A percentile compares a stretch with the other conserved stretches of the same genome.
These are phyloP conservation scores for Eucalyptus tenuipes DNA, from an alignment of 345 rosid genomes.

Conservation along the genomic window DNA sequence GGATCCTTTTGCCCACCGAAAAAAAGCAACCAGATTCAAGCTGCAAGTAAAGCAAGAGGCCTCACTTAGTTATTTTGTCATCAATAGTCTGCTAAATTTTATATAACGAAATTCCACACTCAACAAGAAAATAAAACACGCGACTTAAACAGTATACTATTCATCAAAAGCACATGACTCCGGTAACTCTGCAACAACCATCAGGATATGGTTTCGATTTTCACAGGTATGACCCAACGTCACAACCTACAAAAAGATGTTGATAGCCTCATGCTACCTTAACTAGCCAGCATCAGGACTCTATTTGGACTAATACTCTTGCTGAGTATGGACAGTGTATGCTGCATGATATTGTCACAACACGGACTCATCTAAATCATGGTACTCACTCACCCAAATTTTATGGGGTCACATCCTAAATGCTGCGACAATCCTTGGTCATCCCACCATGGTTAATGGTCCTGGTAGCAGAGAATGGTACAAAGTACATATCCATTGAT, in stretches of 20 bases:
- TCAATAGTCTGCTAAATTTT: not conserved
- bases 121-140: not conserved
- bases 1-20: not conserved
- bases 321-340: not conserved
- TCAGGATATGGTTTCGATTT: not conserved
- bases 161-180: not conserved
- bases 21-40: not conserved
- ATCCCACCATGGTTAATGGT: not conserved
- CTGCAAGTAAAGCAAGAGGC: not conserved
- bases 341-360: not conserved
- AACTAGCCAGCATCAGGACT: not conserved
- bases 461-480: not conserved
- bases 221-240: not conserved
- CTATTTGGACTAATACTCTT: not conserved
- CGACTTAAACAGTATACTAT: not conserved
- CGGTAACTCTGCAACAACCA: not conserved
- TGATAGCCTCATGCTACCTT: not conserved
- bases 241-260: not conserved
- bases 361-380: not conserved
- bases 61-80: not conserved
- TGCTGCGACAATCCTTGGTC: not conserved
- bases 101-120: not conserved
- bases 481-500: not conserved
- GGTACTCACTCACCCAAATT: not conserved
- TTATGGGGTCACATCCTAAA: not conserved